Percentiles rank a stretch among this genome's conserved stretches.
Conservation (phyloP, 2,329 filamentous ascomycete species). For the Daldinia sp. region DNA sequence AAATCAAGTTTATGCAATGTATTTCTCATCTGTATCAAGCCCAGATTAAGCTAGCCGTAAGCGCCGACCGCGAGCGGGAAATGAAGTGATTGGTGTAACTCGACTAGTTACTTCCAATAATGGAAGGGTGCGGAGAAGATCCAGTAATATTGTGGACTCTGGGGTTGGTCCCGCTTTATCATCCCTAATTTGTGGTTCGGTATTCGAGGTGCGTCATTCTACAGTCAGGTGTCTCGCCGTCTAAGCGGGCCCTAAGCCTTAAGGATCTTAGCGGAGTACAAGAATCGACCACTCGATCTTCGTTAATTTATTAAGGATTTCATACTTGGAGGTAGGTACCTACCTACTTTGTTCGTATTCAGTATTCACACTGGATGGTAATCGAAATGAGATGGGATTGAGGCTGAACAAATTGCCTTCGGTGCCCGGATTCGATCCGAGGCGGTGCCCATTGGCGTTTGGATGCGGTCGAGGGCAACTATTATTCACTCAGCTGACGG, state of each 20-base stretch:
- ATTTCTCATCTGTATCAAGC: not conserved
- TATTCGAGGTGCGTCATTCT: conserved; percentile 27
- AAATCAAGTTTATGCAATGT: not conserved
- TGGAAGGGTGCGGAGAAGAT: conserved; percentile 27
- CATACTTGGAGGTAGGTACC: too few relatives aligned
- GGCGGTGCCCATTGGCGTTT: conserved; percentile 24
- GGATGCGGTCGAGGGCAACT: not conserved
- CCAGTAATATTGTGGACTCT: conserved; percentile 11
- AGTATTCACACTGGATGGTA: not conserved
- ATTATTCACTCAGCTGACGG: not conserved
- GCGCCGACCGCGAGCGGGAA: not conserved
- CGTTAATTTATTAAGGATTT: conserved; percentile 2
- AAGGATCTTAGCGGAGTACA: not conserved
- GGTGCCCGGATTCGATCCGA: conserved; percentile 11
- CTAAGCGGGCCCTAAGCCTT: conserved; percentile 19
- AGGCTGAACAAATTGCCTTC: conserved; percentile 32
- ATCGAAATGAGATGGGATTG: conserved; percentile 2
- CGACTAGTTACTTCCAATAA: not conserved
- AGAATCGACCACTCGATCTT: conserved; percentile 1
- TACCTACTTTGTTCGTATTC: not conserved
- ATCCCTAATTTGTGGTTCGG: conserved; percentile 28
- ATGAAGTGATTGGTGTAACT: conserved; percentile 6
- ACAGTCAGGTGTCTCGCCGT: conserved; percentile 22
- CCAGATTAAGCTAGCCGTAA: not conserved
- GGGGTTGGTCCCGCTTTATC: conserved; percentile 6